Conservation (phyloP, 2,329 filamentous ascomycete genomes). For the Beauveria brongniartii region DNA sequence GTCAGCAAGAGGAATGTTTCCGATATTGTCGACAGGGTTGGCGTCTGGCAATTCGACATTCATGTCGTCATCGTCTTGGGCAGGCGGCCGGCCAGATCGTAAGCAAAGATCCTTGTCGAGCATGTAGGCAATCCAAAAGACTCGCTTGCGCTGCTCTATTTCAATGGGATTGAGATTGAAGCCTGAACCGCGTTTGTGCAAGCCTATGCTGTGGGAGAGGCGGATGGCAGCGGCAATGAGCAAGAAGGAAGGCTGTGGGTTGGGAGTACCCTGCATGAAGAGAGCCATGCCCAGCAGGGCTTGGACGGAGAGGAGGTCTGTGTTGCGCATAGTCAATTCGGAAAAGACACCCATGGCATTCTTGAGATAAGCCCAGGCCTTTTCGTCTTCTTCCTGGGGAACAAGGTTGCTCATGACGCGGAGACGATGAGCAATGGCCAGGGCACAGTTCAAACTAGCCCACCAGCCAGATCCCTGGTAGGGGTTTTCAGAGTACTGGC, state of each 20-base stretch:
- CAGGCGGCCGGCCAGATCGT: conserved; percentile 50
- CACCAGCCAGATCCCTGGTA: conserved; percentile 97
- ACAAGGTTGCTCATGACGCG: conserved; percentile 94
- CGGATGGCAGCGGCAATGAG: conserved; percentile 86
- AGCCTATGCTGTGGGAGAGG: conserved; percentile 84
- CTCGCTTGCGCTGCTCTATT: conserved; percentile 72
- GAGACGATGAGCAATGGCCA: conserved; percentile 88
- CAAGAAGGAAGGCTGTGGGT: conserved; percentile 89
- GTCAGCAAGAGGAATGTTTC: conserved; percentile 83
- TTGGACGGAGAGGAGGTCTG: conserved; percentile 89
- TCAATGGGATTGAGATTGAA: conserved; percentile 93
- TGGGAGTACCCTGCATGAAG: conserved; percentile 93
- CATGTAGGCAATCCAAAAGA: conserved; percentile 61
- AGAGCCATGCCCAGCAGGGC: conserved; percentile 87
- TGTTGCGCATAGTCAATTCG: conserved; percentile 92
- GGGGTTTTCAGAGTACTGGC: conserved; percentile 85
- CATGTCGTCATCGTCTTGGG: conserved; percentile 66
- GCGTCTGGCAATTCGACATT: conserved; percentile 92
- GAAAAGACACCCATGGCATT: conserved; percentile 92
- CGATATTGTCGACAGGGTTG: conserved; percentile 84
- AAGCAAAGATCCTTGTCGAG: conserved; percentile 56
- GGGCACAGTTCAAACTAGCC: conserved; percentile 87
- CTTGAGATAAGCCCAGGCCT: conserved; percentile 92
- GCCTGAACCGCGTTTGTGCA: conserved; percentile 86
- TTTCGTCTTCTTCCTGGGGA: conserved; percentile 82